Evolutionary conservation across 2,329 filamentous ascomycete genomes (phyloP).

Genomic region (Apiospora sp.): DNA sequence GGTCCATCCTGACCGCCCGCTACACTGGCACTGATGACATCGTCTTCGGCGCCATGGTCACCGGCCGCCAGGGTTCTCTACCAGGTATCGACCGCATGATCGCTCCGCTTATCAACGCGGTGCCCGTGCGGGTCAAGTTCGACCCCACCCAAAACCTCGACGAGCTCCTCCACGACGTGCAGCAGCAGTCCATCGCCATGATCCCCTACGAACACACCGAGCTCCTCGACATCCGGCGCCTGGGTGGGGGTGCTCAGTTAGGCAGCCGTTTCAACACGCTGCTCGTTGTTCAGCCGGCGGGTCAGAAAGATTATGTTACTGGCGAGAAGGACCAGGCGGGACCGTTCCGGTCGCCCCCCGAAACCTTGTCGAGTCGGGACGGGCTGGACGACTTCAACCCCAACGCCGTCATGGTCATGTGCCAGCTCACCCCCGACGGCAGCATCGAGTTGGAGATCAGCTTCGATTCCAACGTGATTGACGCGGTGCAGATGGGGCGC

Average conservation of each 20-base stretch:
- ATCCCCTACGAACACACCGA: constrained; percentile 21
- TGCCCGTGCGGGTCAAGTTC: constrained; percentile 23
- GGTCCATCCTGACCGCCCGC: constrained; percentile 11
- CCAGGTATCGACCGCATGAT: constrained; percentile 22
- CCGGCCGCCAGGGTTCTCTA: constrained; percentile 1
- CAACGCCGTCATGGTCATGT: constrained; percentile 25
- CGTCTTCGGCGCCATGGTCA: constrained; percentile 22
- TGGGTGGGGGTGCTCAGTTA: neutral
- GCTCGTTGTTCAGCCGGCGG: constrained; percentile 15
- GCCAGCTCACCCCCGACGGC: constrained; percentile 8
- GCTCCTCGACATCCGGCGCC: constrained; percentile 14
- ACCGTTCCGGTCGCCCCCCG: neutral
- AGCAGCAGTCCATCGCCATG: constrained; percentile 15
- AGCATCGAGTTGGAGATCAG: constrained; percentile 19
- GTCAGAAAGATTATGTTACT: constrained; percentile 1
- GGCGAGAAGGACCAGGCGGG: neutral
- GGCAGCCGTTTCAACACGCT: constrained; percentile 24
- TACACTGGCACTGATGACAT: constrained; percentile 15
- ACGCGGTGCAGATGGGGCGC: constrained; percentile 11
- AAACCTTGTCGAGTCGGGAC: constrained; percentile 16
- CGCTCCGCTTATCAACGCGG: constrained; percentile 22
- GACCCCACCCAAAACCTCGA: constrained; percentile 11
- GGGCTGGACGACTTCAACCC: constrained; percentile 24
- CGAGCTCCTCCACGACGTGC: neutral
- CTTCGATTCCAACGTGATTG: constrained; percentile 21